These are phyloP conservation scores for Psilocybe azurescens DNA, from an alignment of 768 basidiomycete genomes.

Conservation along the genomic window DNA sequence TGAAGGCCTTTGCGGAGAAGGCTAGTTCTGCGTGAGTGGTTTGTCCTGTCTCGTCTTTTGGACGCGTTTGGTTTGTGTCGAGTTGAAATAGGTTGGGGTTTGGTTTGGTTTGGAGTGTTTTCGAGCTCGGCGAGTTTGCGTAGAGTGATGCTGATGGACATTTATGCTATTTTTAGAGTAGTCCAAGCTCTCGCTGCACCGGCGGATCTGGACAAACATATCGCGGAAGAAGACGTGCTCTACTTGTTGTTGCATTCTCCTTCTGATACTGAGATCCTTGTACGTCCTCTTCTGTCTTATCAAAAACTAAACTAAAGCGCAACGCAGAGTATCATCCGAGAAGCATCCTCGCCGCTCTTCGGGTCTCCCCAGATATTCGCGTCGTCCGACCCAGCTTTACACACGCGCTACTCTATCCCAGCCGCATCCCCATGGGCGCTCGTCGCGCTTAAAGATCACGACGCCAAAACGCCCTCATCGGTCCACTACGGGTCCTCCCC, in stretches of 20 bases:
- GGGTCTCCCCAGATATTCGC: conserved; percentile 52
- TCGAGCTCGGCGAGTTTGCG: too few species aligned
- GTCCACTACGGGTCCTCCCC: conserved; percentile 40
- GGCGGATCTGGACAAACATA: conserved; percentile 29
- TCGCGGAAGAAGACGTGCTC: conserved; percentile 48
- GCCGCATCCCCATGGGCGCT: conserved; percentile 59
- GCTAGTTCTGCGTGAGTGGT: conserved; percentile 70
- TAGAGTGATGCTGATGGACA: too few species aligned
- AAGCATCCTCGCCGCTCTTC: conserved; percentile 47
- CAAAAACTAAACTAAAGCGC: not conserved
- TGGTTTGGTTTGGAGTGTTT: too few species aligned
- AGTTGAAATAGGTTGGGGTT: not conserved
- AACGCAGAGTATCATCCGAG: conserved; percentile 39
- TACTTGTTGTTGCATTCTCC: conserved; percentile 56
- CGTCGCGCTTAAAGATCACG: conserved; percentile 69
- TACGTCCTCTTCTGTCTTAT: conserved; percentile 24
- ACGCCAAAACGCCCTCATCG: conserved; percentile 49
- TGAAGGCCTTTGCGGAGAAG: conserved; percentile 78
- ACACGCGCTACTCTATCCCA: conserved; percentile 42
- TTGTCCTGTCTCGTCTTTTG: not conserved
- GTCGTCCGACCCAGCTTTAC: conserved; percentile 42
- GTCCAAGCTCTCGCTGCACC: conserved; percentile 34
- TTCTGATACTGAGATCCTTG: conserved; percentile 42
- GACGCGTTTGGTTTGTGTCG: not conserved
- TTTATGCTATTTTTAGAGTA: conserved; percentile 23